These are phyloP conservation scores for Thraustochytrium sp. DNA, from an alignment of 352 stramenopile species.

Conservation along the genomic window DNA sequence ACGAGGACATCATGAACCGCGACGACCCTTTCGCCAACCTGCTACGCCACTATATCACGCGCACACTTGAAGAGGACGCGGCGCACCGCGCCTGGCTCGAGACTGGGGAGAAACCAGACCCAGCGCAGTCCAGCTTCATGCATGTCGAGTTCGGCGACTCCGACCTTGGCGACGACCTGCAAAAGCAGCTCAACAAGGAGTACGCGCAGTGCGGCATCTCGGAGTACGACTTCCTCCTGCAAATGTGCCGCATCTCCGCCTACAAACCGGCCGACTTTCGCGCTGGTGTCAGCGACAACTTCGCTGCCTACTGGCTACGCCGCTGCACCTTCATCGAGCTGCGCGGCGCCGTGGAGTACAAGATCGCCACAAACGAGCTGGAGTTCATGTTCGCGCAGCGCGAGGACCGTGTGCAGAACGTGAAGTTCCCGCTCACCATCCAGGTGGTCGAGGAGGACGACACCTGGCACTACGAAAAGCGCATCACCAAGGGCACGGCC, in stretches of 20 bases:
- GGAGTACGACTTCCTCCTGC: conserved; percentile 17
- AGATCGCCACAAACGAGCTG: not conserved
- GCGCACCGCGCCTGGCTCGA: not conserved
- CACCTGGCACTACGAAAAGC: conserved; percentile 30
- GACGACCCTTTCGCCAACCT: not conserved
- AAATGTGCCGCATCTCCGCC: not conserved
- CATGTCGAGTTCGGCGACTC: not conserved
- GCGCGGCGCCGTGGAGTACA: conserved; percentile 16
- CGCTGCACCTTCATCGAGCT: conserved; percentile 25
- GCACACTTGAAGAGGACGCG: not conserved
- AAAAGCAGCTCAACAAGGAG: conserved; percentile 1
- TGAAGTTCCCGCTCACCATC: conserved; percentile 15
- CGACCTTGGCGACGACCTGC: conserved; percentile 17
- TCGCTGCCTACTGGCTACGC: conserved; percentile 4
- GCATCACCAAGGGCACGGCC: conserved; percentile 6
- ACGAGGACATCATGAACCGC: not conserved
- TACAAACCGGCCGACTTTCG: conserved; percentile 20
- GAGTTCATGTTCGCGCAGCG: conserved; percentile 8
- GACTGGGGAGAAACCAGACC: not conserved
- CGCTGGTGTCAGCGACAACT: not conserved
- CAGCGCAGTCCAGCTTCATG: not conserved
- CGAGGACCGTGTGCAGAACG: not conserved
- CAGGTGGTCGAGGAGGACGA: conserved; percentile 19
- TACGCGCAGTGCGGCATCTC: not conserved
- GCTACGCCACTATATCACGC: not conserved